Evolutionary conservation across 2,329 filamentous ascomycete species (phyloP).

Genomic region (Beauveria brongniartii): DNA sequence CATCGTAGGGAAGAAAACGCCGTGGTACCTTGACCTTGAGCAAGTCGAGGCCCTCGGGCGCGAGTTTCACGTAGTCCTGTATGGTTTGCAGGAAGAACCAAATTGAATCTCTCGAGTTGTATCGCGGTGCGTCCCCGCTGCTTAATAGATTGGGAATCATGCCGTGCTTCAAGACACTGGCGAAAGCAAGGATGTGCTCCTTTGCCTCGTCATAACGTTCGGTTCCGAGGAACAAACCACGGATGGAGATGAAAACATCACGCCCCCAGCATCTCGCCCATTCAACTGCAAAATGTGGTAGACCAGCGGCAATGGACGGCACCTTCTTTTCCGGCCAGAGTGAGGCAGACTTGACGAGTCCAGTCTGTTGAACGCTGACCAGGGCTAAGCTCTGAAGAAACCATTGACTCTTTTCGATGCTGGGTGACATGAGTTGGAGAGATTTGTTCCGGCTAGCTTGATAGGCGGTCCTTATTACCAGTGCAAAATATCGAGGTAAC

Average conservation of each 20-base stretch:
- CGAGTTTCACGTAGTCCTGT: slow-evolving; percentile 82
- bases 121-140: slow-evolving; percentile 76
- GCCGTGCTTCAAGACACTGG: slow-evolving; percentile 92
- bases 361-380: slow-evolving; percentile 87
- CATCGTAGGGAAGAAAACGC: slow-evolving; percentile 89
- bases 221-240: slow-evolving; percentile 85
- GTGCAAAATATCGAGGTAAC: slow-evolving; percentile 84
- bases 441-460: slow-evolving; percentile 71
- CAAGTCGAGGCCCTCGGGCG: slow-evolving; percentile 65
- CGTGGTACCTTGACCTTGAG: slow-evolving; percentile 71
- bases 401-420: slow-evolving; percentile 72
- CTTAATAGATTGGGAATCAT: slow-evolving; percentile 95
- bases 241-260: slow-evolving; percentile 92
- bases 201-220: slow-evolving; percentile 81
- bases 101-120: slow-evolving; percentile 91
- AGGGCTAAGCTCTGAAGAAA: slow-evolving; percentile 85
- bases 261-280: slow-evolving; percentile 98
- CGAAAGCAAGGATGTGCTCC: slow-evolving; percentile 92
- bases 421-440: slow-evolving; percentile 69
- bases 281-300: slow-evolving; percentile 87
- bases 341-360: slow-evolving; percentile 81
- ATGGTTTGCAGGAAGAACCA: slow-evolving; percentile 98
- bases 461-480: slow-evolving; percentile 83
- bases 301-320: slow-evolving; percentile 79
- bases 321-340: slow-evolving; percentile 80